Percentiles rank a stretch among this genome's conserved stretches.
Evolutionary conservation across 257 asterid species (phyloP).

Genomic region (Agastache rugosa): DNA sequence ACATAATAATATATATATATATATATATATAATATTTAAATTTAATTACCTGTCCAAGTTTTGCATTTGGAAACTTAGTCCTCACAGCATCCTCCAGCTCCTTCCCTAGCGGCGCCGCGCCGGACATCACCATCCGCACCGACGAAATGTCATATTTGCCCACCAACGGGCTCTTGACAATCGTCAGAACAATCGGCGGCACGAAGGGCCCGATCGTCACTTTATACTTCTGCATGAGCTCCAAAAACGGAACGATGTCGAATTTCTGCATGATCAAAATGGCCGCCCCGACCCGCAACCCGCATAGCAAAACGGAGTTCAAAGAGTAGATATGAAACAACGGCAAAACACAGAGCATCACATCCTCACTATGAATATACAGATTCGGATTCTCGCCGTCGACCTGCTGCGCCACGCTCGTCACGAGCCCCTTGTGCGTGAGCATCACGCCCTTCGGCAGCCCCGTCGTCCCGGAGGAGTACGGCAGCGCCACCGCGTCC

Average conservation of each 20-base stretch:
- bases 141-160: conserved; percentile 79
- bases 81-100: conserved; percentile 88
- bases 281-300: conserved; percentile 88
- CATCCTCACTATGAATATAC: conserved; percentile 78
- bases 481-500: conserved; percentile 89
- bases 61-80: conserved; percentile 70
- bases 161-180: conserved; percentile 76
- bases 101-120: conserved; percentile 95
- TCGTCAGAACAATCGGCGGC: conserved; percentile 81
- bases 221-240: conserved; percentile 70
- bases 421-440: conserved; percentile 84
- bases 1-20: neutral
- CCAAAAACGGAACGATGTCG: conserved; percentile 66
- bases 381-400: conserved; percentile 90
- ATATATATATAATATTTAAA: neutral
- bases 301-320: conserved; percentile 79
- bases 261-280: conserved; percentile 82
- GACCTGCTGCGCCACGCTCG: conserved; percentile 91
- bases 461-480: conserved; percentile 94
- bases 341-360: conserved; percentile 80
- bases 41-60: conserved; percentile 66
- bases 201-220: conserved; percentile 88
- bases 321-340: conserved; percentile 79
- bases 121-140: conserved; percentile 77
- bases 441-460: conserved; percentile 95